Evolutionary conservation across 2,329 filamentous ascomycete genomes (phyloP).

Genomic region (Endocalyx cinctus): DNA sequence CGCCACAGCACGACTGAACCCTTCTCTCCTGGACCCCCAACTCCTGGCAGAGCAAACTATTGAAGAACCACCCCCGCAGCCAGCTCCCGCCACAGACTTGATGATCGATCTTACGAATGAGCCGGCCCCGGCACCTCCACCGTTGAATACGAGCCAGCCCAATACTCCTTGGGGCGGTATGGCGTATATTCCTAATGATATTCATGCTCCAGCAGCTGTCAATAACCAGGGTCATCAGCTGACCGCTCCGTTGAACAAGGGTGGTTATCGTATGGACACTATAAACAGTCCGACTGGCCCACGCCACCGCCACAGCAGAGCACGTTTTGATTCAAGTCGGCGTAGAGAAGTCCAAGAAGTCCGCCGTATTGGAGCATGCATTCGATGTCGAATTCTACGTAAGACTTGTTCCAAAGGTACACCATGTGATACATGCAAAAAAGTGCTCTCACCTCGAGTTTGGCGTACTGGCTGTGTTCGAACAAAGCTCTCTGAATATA

Average conservation of each 20-base stretch:
- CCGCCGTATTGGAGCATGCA: slow-evolving; percentile 61
- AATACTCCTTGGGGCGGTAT: slow-evolving; percentile 24
- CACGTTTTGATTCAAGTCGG: slow-evolving; percentile 53
- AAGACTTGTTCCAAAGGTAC: slow-evolving; percentile 63
- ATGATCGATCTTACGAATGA: slow-evolving; percentile 24
- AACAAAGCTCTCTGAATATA: slow-evolving; percentile 56
- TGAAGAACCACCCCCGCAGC: slow-evolving; percentile 13
- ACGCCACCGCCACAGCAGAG: slow-evolving; percentile 48
- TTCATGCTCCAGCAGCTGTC: slow-evolving; percentile 25
- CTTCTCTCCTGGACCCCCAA: slow-evolving; percentile 50
- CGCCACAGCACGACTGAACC: slow-evolving; percentile 51
- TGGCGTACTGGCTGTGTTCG: slow-evolving; percentile 62
- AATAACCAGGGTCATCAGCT: slow-evolving; percentile 25
- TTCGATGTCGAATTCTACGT: slow-evolving; percentile 60
- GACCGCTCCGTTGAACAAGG: slow-evolving; percentile 30
- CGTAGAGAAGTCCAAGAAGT: slow-evolving; percentile 62
- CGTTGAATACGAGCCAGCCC: slow-evolving; percentile 8
- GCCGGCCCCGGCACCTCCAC: slow-evolving; percentile 11
- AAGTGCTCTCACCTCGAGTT: slow-evolving; percentile 59
- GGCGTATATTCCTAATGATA: slow-evolving; percentile 26
- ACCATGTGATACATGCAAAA: slow-evolving; percentile 59
- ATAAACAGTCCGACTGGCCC: slow-evolving; percentile 38
- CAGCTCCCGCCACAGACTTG: slow-evolving; percentile 18
- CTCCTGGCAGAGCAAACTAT: slow-evolving; percentile 23
- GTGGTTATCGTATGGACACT: slow-evolving; percentile 52